Evolutionary conservation across 805 yeast genomes (phyloP).

Genomic region (Candida caryicola): DNA sequence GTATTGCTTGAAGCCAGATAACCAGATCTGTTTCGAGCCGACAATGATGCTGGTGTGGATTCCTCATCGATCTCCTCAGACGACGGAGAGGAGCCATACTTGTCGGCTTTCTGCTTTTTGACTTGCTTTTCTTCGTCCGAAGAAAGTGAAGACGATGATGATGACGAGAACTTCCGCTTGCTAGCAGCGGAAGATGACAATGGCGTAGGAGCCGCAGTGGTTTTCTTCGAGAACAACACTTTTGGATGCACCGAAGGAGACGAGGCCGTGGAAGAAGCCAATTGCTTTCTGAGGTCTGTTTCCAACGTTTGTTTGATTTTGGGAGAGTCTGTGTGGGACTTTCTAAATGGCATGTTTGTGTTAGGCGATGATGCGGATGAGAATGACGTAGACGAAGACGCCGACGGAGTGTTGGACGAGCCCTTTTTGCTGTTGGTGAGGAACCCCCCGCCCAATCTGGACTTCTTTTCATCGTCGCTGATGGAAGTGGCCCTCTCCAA

Average conservation of each 20-base stretch:
- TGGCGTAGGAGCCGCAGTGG: neutral
- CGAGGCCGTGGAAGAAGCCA: slow-evolving; percentile 8
- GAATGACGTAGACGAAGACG: slow-evolving; percentile 6
- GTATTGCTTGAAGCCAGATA: neutral
- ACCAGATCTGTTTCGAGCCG: slow-evolving; percentile 4
- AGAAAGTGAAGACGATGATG: slow-evolving; percentile 21
- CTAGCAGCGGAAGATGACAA: neutral
- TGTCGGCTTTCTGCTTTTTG: slow-evolving; percentile 15
- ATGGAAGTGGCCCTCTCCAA: neutral
- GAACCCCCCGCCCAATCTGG: slow-evolving; percentile 29
- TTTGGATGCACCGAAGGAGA: slow-evolving; percentile 14
- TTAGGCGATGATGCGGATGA: neutral
- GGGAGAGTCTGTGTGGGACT: slow-evolving; percentile 23
- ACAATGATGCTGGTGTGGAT: slow-evolving; percentile 1
- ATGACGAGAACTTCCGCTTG: slow-evolving; percentile 12
- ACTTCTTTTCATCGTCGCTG: slow-evolving; percentile 22
- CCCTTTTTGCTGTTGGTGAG: slow-evolving; percentile 14
- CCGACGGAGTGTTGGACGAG: slow-evolving; percentile 6
- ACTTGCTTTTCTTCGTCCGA: slow-evolving; percentile 19
- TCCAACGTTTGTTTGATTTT: slow-evolving; percentile 8
- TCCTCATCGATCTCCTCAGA: slow-evolving; percentile 15
- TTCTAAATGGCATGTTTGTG: slow-evolving; percentile 8
- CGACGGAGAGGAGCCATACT: slow-evolving; percentile 40
- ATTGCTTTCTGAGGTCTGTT: slow-evolving; percentile 2
- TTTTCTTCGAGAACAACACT: neutral